Base-by-base conservation (phyloP, 2,329 filamentous ascomycete genomes). In the Talaromyces funiculosus region DNA sequence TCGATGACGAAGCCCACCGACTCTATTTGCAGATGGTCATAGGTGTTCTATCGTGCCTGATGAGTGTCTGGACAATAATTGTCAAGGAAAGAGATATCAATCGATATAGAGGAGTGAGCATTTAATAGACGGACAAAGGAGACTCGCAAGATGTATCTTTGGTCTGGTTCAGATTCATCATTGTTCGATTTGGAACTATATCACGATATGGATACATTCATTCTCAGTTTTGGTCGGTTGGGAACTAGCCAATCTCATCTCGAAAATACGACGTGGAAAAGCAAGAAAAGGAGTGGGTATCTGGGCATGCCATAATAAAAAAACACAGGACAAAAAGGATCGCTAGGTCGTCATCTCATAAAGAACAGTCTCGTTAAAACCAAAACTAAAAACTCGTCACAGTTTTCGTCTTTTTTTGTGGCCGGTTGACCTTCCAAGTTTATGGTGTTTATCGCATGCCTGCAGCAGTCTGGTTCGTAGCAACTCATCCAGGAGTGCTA, bases 241-340 rank as follows among this genome's bases (percentile, higher is more conserved):
- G 3, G 12, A 24, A n/a, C 22, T 18, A 8, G 24, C 16, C 43
- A 47, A 47, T 33, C 12, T 40, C 22, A n/a, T n/a, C 43, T 38
- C n/a, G 9, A 33, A 51, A 33, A 37, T 9, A 22, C 35, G 8
- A 18, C 9, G 26, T 40, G 4, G 10, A 12, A 22, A 29, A 18
- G n/a, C 40, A 58, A 16, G 6, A 40, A 51, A 45, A 47, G n/a
- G 35, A 49, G 26, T 31, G 55, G 55, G 55, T 57, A 57, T 57
- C 54, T 57, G 42, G 22, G 45, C 54, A 18, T 31, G 54, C 18
- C 54, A 45, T 47, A 20, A 47, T 14, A 20, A 3, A 37, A 45
- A 33, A 20, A 18, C 45, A 33, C 9, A 33, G 37, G 14, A 24
- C 14, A 8, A 37, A 18, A 57, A 20, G 24, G 4, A 47, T 59